These are phyloP conservation scores for Sporisorium graminicola DNA, from an alignment of 1,284 basidiomycete genomes.

Conservation along the genomic window DNA sequence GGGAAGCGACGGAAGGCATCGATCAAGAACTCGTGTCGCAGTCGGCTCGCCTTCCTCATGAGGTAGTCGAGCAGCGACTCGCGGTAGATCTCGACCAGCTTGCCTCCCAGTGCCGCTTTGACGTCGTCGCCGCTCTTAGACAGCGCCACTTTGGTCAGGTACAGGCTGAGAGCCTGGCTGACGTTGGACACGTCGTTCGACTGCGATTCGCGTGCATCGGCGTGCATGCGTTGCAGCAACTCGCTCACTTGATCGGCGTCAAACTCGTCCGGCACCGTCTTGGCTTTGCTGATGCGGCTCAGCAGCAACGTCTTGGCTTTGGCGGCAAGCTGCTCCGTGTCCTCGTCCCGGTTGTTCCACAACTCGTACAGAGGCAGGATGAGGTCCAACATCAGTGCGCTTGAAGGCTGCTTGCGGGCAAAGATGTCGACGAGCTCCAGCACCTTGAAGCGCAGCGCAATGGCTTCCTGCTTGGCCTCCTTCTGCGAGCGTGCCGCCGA, in stretches of 20 bases:
- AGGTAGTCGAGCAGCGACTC: constrained; percentile 83
- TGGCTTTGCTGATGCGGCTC: constrained; percentile 80
- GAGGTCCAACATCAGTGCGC: constrained; percentile 76
- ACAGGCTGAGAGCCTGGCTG: constrained; percentile 79
- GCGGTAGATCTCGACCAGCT: constrained; percentile 76
- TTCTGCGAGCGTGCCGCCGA: constrained; percentile 72
- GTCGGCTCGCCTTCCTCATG: constrained; percentile 81
- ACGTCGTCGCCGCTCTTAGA: constrained; percentile 23
- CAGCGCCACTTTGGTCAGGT: constrained; percentile 73
- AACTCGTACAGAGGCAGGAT: constrained; percentile 83
- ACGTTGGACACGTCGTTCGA: constrained; percentile 77
- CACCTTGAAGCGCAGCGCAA: constrained; percentile 93
- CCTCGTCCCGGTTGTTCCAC: constrained; percentile 68
- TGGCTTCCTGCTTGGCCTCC: constrained; percentile 60
- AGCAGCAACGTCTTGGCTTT: constrained; percentile 85
- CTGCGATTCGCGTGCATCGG: constrained; percentile 77
- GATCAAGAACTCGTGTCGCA: constrained; percentile 82
- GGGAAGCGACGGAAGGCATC: constrained; percentile 83
- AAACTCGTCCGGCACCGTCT: constrained; percentile 76
- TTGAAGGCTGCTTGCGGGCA: constrained; percentile 79
- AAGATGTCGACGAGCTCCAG: constrained; percentile 90
- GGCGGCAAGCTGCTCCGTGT: constrained; percentile 78
- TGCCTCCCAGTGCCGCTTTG: constrained; percentile 35
- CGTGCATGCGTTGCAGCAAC: constrained; percentile 79
- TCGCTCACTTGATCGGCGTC: constrained; percentile 72